These are phyloP conservation scores for Boletus pseudopeckii DNA, from an alignment of 768 basidiomycete species.

Conservation along the genomic window DNA sequence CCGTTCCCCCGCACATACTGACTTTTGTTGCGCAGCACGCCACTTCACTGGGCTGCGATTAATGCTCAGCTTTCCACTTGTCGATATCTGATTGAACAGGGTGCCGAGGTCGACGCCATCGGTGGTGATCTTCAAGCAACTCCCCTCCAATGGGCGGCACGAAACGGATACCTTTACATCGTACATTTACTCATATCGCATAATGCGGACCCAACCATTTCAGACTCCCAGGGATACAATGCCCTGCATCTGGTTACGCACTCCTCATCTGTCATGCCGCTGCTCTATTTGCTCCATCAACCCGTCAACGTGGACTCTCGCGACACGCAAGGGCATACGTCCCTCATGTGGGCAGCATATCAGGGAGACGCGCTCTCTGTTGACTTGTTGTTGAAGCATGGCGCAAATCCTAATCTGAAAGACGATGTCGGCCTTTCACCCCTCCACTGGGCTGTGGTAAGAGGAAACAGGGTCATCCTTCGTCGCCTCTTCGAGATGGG, in stretches of 20 bases:
- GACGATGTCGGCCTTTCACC: constrained; percentile 86
- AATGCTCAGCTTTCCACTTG: constrained; percentile 92
- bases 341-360: constrained; percentile 98
- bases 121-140: constrained; percentile 95
- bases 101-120: constrained; percentile 90
- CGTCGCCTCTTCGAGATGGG: constrained; percentile 82
- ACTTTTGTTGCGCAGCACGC: constrained; percentile 43
- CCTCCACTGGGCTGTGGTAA: constrained; percentile 96
- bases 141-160: constrained; percentile 97
- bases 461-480: constrained; percentile 88
- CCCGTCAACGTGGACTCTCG: constrained; percentile 88
- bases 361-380: constrained; percentile 97
- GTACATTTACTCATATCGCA: constrained; percentile 88
- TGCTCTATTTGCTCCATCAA: constrained; percentile 89
- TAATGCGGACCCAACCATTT: constrained; percentile 88
- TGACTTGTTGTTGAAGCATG: constrained; percentile 83
- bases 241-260: constrained; percentile 93
- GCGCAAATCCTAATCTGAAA: constrained; percentile 70
- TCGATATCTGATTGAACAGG: constrained; percentile 83
- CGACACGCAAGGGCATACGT: constrained; percentile 90
- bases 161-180: constrained; percentile 94
- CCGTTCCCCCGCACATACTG: background rate
- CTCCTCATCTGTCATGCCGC: constrained; percentile 90
- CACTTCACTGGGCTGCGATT: constrained; percentile 98
- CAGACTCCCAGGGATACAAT: constrained; percentile 95